Percentiles rank a stretch among this genome's conserved stretches.
phyloP scores from a whole-genome alignment of 805 yeast species.

The Zygoascus bituminiphila region DNA sequence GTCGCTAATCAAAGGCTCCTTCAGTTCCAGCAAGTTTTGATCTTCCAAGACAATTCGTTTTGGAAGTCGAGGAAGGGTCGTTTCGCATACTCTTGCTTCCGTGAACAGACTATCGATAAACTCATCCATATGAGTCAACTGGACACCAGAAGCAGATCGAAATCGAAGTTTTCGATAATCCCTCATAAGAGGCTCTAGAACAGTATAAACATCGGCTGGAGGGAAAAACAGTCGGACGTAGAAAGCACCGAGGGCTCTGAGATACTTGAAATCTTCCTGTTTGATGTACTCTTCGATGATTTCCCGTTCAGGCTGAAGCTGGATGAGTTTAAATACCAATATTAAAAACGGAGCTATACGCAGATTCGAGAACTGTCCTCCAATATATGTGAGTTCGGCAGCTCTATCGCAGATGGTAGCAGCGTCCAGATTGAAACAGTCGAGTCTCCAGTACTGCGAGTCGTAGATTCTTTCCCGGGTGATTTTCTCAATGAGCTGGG shows the following conservation, averaged over 20 bases:
- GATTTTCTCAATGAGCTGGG: slow-evolving; percentile 49
- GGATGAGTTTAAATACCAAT: slow-evolving; percentile 65
- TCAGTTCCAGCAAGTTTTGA: slow-evolving; percentile 26
- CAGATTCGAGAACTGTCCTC: slow-evolving; percentile 48
- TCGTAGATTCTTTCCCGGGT: slow-evolving; percentile 49
- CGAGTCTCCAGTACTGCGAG: slow-evolving; percentile 49
- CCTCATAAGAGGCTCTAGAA: slow-evolving; percentile 46
- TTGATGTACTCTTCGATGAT: slow-evolving; percentile 45
- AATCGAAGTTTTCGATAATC: slow-evolving; percentile 66
- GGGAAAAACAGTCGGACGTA: slow-evolving; percentile 42
- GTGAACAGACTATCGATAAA: slow-evolving; percentile 54
- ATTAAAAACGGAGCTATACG: slow-evolving; percentile 70
- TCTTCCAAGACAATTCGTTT: slow-evolving; percentile 32
- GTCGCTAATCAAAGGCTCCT: slow-evolving; percentile 28
- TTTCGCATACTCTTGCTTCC: slow-evolving; percentile 57
- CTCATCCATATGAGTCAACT: slow-evolving; percentile 59
- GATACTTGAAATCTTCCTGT: slow-evolving; percentile 69
- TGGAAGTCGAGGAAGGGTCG: slow-evolving; percentile 60
- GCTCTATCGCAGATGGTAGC: slow-evolving; percentile 44
- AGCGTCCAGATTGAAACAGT: slow-evolving; percentile 44
- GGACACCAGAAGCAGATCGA: slow-evolving; percentile 33
- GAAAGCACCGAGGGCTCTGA: slow-evolving; percentile 60
- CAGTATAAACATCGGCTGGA: slow-evolving; percentile 38
- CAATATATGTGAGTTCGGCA: slow-evolving; percentile 40
- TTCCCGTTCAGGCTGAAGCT: slow-evolving; percentile 58